Evolutionary conservation across 2,329 filamentous ascomycete species (phyloP).

Genomic region (Xylariales sp.): DNA sequence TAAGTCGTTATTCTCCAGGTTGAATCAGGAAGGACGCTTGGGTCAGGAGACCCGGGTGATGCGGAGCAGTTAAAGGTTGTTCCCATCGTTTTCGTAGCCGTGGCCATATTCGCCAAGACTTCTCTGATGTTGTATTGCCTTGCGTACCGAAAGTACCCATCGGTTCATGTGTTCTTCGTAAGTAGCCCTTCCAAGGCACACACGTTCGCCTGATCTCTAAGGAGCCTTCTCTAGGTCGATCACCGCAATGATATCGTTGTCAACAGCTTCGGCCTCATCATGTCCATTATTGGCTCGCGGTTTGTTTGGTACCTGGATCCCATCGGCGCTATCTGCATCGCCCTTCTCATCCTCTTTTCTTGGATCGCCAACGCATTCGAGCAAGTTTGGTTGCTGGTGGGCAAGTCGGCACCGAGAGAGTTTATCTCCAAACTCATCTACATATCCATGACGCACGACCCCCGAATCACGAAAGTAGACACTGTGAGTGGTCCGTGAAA

Average conservation of each 20-base stretch:
- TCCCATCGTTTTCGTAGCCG: constrained; percentile 49
- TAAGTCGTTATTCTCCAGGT: constrained; percentile 35
- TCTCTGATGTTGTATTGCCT: constrained; percentile 51
- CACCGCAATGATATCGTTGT: constrained; percentile 54
- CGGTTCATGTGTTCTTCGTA: constrained; percentile 52
- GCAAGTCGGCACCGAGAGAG: constrained; percentile 54
- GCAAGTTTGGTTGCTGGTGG: constrained; percentile 57
- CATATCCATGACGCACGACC: constrained; percentile 49
- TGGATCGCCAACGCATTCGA: constrained; percentile 58
- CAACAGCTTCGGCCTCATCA: constrained; percentile 50
- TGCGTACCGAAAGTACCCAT: constrained; percentile 46
- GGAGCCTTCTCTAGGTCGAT: constrained; percentile 34
- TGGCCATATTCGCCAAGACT: constrained; percentile 49
- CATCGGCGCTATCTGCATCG: constrained; percentile 56
- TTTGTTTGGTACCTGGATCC: constrained; percentile 58
- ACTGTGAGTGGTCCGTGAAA: constrained; percentile 36
- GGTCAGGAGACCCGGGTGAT: constrained; percentile 32
- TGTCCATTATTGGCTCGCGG: constrained; percentile 49
- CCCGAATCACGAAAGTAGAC: constrained; percentile 52
- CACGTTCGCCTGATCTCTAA: not conserved
- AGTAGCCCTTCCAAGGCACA: constrained; percentile 11
- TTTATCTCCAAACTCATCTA: constrained; percentile 54
- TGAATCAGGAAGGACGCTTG: constrained; percentile 51
- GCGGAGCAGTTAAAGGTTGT: constrained; percentile 44
- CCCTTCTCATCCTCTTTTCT: constrained; percentile 55